Evolutionary conservation across 2,329 filamentous ascomycete genomes (phyloP), one percentile per base, ranked within the genome.

Genomic region (Fusarium nurragi): DNA sequence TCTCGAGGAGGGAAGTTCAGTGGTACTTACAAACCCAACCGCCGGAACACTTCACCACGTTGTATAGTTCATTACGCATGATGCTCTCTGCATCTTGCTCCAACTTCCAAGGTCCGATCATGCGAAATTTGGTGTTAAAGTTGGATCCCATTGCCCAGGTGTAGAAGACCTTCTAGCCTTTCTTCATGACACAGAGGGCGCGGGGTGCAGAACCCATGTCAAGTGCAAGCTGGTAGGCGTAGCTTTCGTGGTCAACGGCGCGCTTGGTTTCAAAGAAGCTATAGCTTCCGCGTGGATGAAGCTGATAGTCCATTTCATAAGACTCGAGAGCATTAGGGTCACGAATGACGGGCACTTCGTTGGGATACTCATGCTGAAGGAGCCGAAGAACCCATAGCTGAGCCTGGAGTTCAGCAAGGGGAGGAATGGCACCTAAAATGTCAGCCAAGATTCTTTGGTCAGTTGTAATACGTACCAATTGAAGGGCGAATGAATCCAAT

Each of bases 81-180:
- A 82, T 75, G 2, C 63, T 53, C 10, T 72, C 68, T 0, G 79
- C 80, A 1, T 68, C 69, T 2, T 69, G 58, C 21, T 79, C 74
- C 68, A 74, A 76, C 41, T 74, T 75, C 80, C 80, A 83, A 1
- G 81, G 81, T 0, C 80, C 80, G 0, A 79, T 69, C 4, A 84
- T 66, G 6, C 80, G 75, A 54, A 84, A 84, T 59, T 84, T 84
- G 28, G 79, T 71, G 52, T 82, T 83, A 66, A 84, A 80, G 68
- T 83, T 82, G 26, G 80, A 76, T 0, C 81, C 77, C 71, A 83
- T 78, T 3, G 81, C 80, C 81, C 82, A 84, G 0, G 77, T 77
- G 51, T 76, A 78, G 7, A 77, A 73, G 10, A 80, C 51, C 56
- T 77, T 79, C 70, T 69, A 79, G 5, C 78, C 75, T 44, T 75